Conservation (phyloP, 768 basidiomycete species). For the Porpolomopsis calyptriformis region DNA sequence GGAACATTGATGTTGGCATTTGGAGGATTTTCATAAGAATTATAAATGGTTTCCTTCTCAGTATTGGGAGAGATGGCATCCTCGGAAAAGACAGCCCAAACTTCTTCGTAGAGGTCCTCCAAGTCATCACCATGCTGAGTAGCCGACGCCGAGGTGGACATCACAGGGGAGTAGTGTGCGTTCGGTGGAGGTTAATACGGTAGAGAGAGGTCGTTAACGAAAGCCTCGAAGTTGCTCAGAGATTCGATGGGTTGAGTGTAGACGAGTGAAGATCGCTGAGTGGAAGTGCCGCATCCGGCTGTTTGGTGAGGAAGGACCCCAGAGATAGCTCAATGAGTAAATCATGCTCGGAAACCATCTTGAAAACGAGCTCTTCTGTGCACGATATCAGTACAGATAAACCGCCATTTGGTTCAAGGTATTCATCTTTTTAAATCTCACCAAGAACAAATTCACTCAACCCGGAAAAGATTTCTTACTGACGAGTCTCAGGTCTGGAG, state of each 20-base stretch:
- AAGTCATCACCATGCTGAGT: conserved; percentile 49
- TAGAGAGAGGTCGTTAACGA: too few relatives aligned
- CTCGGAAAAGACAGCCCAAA: conserved; percentile 57
- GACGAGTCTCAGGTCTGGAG: conserved; percentile 68
- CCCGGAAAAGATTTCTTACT: conserved; percentile 67
- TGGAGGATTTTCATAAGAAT: conserved; percentile 22
- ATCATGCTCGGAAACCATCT: too few relatives aligned
- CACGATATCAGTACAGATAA: conserved; percentile 43
- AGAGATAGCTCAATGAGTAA: too few relatives aligned
- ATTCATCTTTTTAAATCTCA: too few relatives aligned
- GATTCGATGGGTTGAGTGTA: too few relatives aligned
- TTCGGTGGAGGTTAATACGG: background rate
- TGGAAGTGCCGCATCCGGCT: too few relatives aligned
- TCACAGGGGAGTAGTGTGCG: background rate
- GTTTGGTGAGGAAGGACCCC: too few relatives aligned
- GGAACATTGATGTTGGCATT: conserved; percentile 12
- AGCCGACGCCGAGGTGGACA: conserved; percentile 1
- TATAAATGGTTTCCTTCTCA: conserved; percentile 30
- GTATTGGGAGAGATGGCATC: conserved; percentile 24
- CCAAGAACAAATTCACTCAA: too few relatives aligned
- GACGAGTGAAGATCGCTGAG: too few relatives aligned
- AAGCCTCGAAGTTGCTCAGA: too few relatives aligned
- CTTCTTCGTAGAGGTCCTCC: conserved; percentile 65
- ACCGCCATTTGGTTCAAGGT: conserved; percentile 69
- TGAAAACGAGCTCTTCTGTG: conserved; percentile 51